Conservation (phyloP, 768 basidiomycete genomes). For the Infundibulicybe gibba region DNA sequence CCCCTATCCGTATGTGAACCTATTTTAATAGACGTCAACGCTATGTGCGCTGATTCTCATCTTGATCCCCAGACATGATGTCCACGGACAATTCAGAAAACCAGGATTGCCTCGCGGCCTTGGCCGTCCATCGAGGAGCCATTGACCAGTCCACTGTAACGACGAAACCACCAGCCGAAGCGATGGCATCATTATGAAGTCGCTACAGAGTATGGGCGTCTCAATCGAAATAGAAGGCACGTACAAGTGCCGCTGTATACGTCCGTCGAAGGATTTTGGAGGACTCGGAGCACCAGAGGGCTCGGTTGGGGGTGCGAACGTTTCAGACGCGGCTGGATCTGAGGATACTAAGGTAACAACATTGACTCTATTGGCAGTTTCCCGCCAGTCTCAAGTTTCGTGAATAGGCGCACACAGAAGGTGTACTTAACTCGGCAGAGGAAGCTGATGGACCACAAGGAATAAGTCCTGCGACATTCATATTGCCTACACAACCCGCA, state of each 20-base stretch:
- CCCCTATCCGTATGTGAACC: background rate
- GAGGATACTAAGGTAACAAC: slow-evolving; percentile 7
- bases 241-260: slow-evolving; percentile 77
- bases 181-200: slow-evolving; percentile 71
- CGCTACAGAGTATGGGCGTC: slow-evolving; percentile 79
- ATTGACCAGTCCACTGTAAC: slow-evolving; percentile 87
- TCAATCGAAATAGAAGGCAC: slow-evolving; percentile 76
- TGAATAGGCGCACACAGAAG: slow-evolving; percentile 12
- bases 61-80: background rate
- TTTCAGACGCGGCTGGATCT: background rate
- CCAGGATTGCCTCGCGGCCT: slow-evolving; percentile 1
- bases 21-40: background rate
- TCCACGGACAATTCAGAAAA: background rate
- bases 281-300: slow-evolving; percentile 1
- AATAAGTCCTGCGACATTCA: slow-evolving; percentile 52
- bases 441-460: too few relatives aligned
- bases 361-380: background rate
- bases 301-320: too few relatives aligned
- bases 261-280: slow-evolving; percentile 53
- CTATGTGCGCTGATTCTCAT: background rate
- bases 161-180: slow-evolving; percentile 64
- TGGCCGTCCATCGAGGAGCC: slow-evolving; percentile 70
- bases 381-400: slow-evolving; percentile 11
- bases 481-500: slow-evolving; percentile 27
- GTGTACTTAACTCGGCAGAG: slow-evolving; percentile 4